Base-by-base conservation (phyloP, 2,329 filamentous ascomycete species). In the Chaetoscypha palmicola region DNA sequence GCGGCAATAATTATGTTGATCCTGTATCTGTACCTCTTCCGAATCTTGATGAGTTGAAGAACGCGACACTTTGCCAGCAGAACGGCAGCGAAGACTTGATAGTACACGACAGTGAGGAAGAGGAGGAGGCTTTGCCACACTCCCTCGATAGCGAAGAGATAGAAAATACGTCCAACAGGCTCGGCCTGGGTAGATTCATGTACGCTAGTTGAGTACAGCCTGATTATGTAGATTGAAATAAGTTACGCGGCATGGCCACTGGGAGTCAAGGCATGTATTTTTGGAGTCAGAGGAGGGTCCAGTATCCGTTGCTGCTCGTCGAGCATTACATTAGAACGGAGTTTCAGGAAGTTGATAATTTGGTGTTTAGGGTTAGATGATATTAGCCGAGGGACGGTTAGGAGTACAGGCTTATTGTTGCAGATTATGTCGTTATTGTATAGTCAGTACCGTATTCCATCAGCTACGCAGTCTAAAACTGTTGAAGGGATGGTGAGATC, bases 1-100 rank as follows among this genome's bases (percentile, higher is more conserved):
- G 21, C 1, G 43, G 40, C 4, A 43, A 43, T 22, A 9, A 16
- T 2, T 46, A 41, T 1, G 16, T 58, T 65, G 37, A 61, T 51
- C 49, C 65, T 56, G 40, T 67, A 62, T 43, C 63, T 51, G 47
- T 68, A 58, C 35, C 60, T 61, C 52, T 65, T 53, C 52, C 58
- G 45, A 17, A 48, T 56, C 14, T 52, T 31, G 42, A 57, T 36
- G 46, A 57, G 3, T 40, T 23, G 2, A 54, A 59, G 42, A 58
- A 43, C 23, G 45, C 47, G 4, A 43, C 52, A 24, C 38, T 58
- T 26, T 44, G 41, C 33, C 36, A 26, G 26, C 33, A 60, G 5
- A 54, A 62, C 34, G 73, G 73, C 2, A 76, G 73, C 47, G 73
- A 76, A 52, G 73, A 76, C 51, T 54, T 68, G 28, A 68, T 76